A percentile compares a stretch with the other conserved stretches of the same genome.
Evolutionary conservation across 169 alveolate genomes (phyloP).

Genomic region (Babesia caballi): DNA sequence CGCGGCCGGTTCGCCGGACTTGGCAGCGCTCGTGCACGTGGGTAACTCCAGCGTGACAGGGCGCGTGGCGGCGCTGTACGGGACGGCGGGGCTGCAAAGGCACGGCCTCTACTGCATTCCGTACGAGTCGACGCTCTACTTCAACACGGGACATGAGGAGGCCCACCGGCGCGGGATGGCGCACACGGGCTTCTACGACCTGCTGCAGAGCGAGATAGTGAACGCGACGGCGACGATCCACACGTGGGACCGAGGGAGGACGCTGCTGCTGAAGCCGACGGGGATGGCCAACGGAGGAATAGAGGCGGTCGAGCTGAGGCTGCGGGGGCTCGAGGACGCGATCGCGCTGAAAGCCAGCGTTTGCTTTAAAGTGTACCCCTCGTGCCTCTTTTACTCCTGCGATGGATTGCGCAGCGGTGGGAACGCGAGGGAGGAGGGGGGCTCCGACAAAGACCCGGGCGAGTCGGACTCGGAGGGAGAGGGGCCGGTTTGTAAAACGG

Average conservation of each 20-base stretch:
- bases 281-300: constrained; percentile 60
- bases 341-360: constrained; percentile 3
- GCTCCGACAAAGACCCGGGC: not conserved
- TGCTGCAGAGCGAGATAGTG: constrained; percentile 34
- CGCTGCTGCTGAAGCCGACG: constrained; percentile 42
- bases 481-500: no score
- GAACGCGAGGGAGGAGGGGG: not conserved
- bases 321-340: not conserved
- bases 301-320: constrained; percentile 19
- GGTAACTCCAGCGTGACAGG: constrained; percentile 20
- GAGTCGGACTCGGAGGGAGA: not conserved
- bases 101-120: constrained; percentile 38
- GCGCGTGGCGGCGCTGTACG: constrained; percentile 28
- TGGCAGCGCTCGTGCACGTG: constrained; percentile 17
- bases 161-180: not conserved
- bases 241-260: not conserved
- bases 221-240: constrained; percentile 31
- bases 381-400: constrained; percentile 32
- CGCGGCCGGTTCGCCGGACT: not conserved
- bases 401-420: no score
- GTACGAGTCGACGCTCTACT: constrained; percentile 29
- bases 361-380: constrained; percentile 40
- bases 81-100: constrained; percentile 21
- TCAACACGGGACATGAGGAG: not conserved
- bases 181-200: not conserved